Conservation (phyloP, 768 basidiomycete genomes). For the Boletus rubropictus region DNA sequence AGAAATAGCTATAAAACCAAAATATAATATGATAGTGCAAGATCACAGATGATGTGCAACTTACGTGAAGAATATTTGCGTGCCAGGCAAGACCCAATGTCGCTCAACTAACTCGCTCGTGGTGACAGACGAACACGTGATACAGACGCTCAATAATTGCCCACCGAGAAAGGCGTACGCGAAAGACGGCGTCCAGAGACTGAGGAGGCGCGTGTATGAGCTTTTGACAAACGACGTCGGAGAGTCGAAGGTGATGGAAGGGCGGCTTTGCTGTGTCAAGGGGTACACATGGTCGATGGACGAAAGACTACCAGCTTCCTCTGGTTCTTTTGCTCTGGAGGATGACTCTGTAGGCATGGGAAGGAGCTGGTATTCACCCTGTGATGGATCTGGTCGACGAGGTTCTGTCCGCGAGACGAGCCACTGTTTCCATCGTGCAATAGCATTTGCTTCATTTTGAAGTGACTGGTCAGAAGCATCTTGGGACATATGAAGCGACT, state of each 20-base stretch:
- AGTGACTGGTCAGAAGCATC: not conserved
- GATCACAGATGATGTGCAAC: slow-evolving; percentile 22
- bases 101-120: slow-evolving; percentile 66
- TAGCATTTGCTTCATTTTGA: slow-evolving; percentile 3
- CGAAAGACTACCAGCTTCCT: slow-evolving; percentile 1
- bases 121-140: slow-evolving; percentile 43
- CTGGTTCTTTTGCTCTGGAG: slow-evolving; percentile 4
- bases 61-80: slow-evolving; percentile 76
- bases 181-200: slow-evolving; percentile 28
- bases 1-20: slow-evolving; percentile 53
- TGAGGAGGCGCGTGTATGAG: slow-evolving; percentile 17
- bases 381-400: slow-evolving; percentile 9
- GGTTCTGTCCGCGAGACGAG: not conserved
- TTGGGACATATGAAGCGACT: not conserved
- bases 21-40: not conserved
- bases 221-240: slow-evolving; percentile 15
- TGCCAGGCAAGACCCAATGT: slow-evolving; percentile 69
- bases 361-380: slow-evolving; percentile 24
- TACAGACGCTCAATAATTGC: slow-evolving; percentile 19
- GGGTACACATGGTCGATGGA: not conserved
- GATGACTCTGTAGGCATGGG: slow-evolving; percentile 1
- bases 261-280: slow-evolving; percentile 9
- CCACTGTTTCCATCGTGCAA: slow-evolving; percentile 18
- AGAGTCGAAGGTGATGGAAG: slow-evolving; percentile 16
- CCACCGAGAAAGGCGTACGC: slow-evolving; percentile 25